A percentile compares a stretch with the other conserved stretches of the same genome.
Evolutionary conservation across 169 alveolate genomes (phyloP).

Genomic region (Plasmodium sp.): DNA sequence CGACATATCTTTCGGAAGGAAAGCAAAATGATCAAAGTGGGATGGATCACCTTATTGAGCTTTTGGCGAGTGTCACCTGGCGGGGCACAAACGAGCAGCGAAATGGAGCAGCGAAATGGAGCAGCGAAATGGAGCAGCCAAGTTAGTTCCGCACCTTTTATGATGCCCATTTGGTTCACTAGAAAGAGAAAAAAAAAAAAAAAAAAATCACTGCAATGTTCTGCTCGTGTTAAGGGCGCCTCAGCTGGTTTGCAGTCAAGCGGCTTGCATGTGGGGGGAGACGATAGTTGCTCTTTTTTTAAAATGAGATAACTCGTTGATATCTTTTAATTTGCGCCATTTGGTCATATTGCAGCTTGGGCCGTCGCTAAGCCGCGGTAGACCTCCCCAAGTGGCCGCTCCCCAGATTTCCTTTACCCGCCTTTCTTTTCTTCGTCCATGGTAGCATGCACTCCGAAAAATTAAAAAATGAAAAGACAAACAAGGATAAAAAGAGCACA

Average conservation of each 20-base stretch:
- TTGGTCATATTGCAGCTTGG: background rate
- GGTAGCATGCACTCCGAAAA: constrained; percentile 42
- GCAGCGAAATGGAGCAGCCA: background rate
- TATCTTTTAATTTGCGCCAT: background rate
- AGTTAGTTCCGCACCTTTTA: constrained; percentile 27
- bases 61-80: background rate
- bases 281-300: background rate
- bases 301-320: background rate
- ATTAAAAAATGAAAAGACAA: constrained; percentile 3
- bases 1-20: constrained; percentile 38
- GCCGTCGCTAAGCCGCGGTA: background rate
- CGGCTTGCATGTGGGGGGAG: background rate
- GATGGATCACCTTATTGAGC: background rate
- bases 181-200: background rate
- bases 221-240: background rate
- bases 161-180: constrained; percentile 59
- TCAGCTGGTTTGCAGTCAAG: background rate
- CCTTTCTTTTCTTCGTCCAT: constrained; percentile 64
- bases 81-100: background rate
- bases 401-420: constrained; percentile 10
- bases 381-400: background rate
- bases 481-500: background rate
- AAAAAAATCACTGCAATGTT: background rate
- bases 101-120: background rate
- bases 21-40: background rate